Evolutionary conservation across 129 eudicot genomes (phyloP).

Genomic region (Lactuca saligna): DNA sequence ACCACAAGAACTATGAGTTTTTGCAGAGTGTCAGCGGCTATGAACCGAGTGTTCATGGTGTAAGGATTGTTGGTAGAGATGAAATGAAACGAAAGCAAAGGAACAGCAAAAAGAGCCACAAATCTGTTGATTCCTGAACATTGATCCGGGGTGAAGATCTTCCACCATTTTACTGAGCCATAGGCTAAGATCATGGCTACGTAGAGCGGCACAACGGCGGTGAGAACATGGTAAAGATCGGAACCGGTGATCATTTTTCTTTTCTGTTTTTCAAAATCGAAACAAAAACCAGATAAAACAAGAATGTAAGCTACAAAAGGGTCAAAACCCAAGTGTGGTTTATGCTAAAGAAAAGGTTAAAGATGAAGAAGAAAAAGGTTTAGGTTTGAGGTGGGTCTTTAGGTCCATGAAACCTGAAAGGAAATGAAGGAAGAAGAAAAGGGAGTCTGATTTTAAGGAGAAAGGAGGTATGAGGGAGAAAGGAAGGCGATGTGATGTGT

Average conservation of each 20-base stretch:
- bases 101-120: slow-evolving; percentile 89
- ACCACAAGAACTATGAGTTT: slow-evolving; percentile 62
- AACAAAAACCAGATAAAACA: slow-evolving; percentile 29
- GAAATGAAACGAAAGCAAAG: slow-evolving; percentile 87
- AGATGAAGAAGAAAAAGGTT: neutral
- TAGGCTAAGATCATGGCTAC: slow-evolving; percentile 96
- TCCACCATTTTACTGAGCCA: slow-evolving; percentile 96
- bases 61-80: slow-evolving; percentile 90
- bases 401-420: slow-evolving; percentile 23
- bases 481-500: slow-evolving; percentile 40
- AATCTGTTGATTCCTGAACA: slow-evolving; percentile 95
- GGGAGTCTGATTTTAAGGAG: slow-evolving; percentile 43
- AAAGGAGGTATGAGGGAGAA: slow-evolving; percentile 16
- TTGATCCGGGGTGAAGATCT: slow-evolving; percentile 84
- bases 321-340: neutral
- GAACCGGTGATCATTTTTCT: slow-evolving; percentile 56
- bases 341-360: neutral
- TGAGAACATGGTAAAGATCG: slow-evolving; percentile 83
- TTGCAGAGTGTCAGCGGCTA: slow-evolving; percentile 87
- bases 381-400: neutral
- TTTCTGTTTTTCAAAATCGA: slow-evolving; percentile 21
- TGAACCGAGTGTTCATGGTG: slow-evolving; percentile 78
- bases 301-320: neutral
- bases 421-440: slow-evolving; percentile 10
- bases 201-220: slow-evolving; percentile 91